Conservation (phyloP, 2,329 filamentous ascomycete genomes). For the Sarocladium oryzae region DNA sequence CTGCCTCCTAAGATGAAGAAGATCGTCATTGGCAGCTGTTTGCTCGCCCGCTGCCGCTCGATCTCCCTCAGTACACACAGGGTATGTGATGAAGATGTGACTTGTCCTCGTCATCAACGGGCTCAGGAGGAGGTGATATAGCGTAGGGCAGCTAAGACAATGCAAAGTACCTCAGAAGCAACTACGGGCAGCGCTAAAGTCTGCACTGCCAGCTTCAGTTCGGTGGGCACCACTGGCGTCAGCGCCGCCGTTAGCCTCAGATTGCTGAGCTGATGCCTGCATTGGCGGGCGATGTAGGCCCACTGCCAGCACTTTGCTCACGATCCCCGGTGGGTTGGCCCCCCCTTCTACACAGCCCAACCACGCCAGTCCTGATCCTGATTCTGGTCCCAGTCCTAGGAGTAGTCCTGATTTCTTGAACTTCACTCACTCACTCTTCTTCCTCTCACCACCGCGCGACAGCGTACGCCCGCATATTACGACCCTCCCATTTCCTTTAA, state of each 20-base stretch:
- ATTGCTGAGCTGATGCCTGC: no score
- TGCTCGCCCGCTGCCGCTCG: no score
- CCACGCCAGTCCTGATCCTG: slow-evolving; percentile 9
- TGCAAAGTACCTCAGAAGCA: no score
- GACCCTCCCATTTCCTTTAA: not conserved
- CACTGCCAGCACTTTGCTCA: not conserved
- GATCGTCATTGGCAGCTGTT: no score
- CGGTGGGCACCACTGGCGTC: no score
- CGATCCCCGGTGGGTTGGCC: not conserved
- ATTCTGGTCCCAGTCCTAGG: not conserved
- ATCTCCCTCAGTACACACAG: no score
- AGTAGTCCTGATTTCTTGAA: slow-evolving; percentile 1
- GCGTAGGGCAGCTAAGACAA: not conserved
- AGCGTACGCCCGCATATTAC: not conserved
- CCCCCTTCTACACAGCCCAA: not conserved
- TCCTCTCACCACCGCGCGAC: not conserved
- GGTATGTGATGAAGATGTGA: not conserved
- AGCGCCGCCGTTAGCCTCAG: no score
- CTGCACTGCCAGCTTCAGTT: not conserved
- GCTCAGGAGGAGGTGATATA: slow-evolving; percentile 1
- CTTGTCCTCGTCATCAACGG: not conserved
- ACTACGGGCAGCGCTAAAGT: not conserved
- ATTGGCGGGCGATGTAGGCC: not conserved
- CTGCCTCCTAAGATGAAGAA: no score
- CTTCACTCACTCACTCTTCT: not conserved